Evolutionary conservation across 31 red algal genomes (phyloP), one percentile per base, ranked within the genome.

Genomic region (Asparagopsis taxiformis): DNA sequence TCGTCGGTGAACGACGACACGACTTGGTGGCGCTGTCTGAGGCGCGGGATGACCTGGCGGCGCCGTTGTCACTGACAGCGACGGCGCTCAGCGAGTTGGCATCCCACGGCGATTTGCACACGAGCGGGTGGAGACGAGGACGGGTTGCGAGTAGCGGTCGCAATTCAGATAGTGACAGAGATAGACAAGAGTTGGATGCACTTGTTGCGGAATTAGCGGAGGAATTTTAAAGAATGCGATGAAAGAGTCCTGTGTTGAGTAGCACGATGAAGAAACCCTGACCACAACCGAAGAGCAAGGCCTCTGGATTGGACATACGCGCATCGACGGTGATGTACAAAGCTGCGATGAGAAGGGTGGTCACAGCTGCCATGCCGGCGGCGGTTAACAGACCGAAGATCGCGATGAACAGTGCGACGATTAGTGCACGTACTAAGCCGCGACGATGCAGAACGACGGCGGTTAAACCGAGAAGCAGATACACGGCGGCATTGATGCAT

Each of bases 281-380:
- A 0, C 62, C 77, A 38, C 62, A 80, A 17, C 77, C 77, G 36
- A 57, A 59, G 29, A 80, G 62, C 5, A 70, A 9, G 39, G 77
- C 77, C 20, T 80, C 55, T 21, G 70, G 25, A 9, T 34, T 50
- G 34, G 62, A 52, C 77, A 80, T 80, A 34, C 39, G 19, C 22
- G 48, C 56, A 3, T 62, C 63, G 21, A 80, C 35, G 32, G 77
- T 56, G 24, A 52, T 39, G 53, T 80, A 80, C 24, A 80, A 44
- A 15, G 63, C 77, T 24, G 77, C 77, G 13, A 80, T 70, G 34
- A 80, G 62, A 16, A 80, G 77, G 44, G 77, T 52, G 29, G 77
- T 62, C 2, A 70, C 28, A 3, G 64, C 62, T 4, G 35, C 77
- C 2, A 80, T 49, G 20, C 37, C 49, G 7, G 77, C 77, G 37